Evolutionary conservation across 768 basidiomycete species (phyloP), one percentile per base, ranked within the genome.

Genomic region (Mrakia gelida): DNA sequence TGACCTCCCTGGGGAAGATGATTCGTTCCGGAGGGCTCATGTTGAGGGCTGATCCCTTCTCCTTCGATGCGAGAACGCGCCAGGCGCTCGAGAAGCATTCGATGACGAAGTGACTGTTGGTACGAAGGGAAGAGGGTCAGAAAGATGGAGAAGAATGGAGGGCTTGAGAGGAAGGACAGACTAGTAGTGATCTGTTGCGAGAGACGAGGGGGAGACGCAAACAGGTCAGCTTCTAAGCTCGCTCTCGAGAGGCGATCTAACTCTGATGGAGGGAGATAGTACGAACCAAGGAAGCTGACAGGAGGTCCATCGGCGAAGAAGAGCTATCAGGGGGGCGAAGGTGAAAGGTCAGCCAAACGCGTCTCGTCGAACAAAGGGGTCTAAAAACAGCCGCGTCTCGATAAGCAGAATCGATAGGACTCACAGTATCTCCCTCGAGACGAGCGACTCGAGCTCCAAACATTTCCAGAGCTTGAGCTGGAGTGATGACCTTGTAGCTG

Each of bases 41-140:
- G 38, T 72, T 32, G 34, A 52, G 43, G 52, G 63, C 41, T 9
- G 61, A 32, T 6, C 65, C 32, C 34, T 28, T 41, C 30, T 30
- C 54, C 49, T 59, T 45, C 2, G 68, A 71, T 16, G 72, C 59
- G 30, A 78, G 73, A 8, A 70, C 43, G 26, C 71, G 71, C 77
- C 77, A 78, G 32, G 71, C 71, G 30, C 71, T 59, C 15, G 77
- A 78, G 71, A 78, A 65, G 63, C 32, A 67, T 49, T 78, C 77
- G 43, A 78, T 62, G 61, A 78, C 62, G 28, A 78, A 73, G 56
- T 78, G 77, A 72, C 63, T 67, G 30, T 13, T 7, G 45, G 11
- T 45, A 10, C 11, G 18, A 26, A 45, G 30, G 6, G 3, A 75
- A 38, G 30, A 16, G 6, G 45, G 59, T 23, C 13, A 13, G n/a